Evolutionary conservation across 2,329 filamentous ascomycete genomes (phyloP).

Genomic region (Scedosporium minutisporum): DNA sequence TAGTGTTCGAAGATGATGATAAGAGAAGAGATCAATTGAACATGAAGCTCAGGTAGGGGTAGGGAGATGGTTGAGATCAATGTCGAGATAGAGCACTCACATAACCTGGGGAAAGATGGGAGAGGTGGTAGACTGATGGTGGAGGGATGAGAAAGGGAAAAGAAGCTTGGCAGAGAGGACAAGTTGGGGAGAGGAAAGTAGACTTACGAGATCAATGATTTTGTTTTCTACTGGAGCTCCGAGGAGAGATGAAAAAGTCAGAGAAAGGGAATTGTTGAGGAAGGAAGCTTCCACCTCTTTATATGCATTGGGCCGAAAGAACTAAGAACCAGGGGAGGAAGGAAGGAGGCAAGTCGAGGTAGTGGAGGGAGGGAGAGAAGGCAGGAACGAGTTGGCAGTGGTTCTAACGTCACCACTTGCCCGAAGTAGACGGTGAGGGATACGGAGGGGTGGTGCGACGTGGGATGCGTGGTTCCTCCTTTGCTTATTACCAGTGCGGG

Average conservation of each 20-base stretch:
- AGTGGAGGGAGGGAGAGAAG: neutral
- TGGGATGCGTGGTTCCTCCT: neutral
- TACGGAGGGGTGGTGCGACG: neutral
- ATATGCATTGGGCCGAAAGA: neutral
- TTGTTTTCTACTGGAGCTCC: neutral
- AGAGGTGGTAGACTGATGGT: neutral
- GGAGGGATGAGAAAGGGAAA: neutral
- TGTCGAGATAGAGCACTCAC: no score
- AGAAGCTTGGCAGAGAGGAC: neutral
- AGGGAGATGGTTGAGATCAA: no score
- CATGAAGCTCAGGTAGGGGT: no score
- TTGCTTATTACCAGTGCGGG: neutral
- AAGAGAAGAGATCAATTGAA: no score
- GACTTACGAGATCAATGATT: neutral
- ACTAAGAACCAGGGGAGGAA: neutral
- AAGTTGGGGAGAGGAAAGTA: neutral
- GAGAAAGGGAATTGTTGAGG: neutral
- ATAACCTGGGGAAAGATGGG: neutral
- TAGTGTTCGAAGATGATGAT: no score
- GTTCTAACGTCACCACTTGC: conserved; percentile 1
- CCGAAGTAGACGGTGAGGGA: neutral
- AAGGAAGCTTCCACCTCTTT: conserved; percentile 1
- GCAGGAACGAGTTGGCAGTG: neutral
- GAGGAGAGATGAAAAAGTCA: neutral
- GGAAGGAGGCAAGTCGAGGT: neutral